phyloP scores from a whole-genome alignment of 768 basidiomycete genomes.

The Suillus decipiens region DNA sequence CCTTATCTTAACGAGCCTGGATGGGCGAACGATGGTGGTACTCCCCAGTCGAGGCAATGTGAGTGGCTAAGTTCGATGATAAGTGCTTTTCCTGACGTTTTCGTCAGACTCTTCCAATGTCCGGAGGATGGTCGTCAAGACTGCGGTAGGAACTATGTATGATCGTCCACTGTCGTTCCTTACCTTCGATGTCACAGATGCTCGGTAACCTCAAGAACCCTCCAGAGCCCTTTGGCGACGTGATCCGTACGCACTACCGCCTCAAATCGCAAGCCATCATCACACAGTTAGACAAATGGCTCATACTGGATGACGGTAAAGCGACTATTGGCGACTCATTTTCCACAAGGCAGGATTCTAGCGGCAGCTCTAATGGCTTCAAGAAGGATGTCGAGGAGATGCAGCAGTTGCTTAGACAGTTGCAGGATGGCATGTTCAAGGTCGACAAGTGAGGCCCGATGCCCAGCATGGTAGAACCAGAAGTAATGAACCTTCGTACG shows the following conservation, averaged over 20 bases:
- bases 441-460: constrained; percentile 8
- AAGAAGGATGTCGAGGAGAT: constrained; percentile 72
- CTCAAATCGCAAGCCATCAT: constrained; percentile 74
- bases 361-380: constrained; percentile 59
- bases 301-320: constrained; percentile 72
- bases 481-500: background rate
- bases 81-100: constrained; percentile 15
- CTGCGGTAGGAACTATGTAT: constrained; percentile 57
- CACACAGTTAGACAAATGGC: constrained; percentile 80
- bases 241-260: constrained; percentile 89
- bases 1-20: constrained; percentile 93
- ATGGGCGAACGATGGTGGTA: constrained; percentile 74
- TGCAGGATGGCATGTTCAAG: constrained; percentile 36
- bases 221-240: constrained; percentile 83
- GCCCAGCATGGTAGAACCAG: constrained; percentile 1
- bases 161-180: constrained; percentile 5
- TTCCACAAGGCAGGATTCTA: constrained; percentile 36
- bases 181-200: constrained; percentile 54
- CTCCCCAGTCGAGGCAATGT: constrained; percentile 78
- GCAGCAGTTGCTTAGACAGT: constrained; percentile 55
- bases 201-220: constrained; percentile 78
- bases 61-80: constrained; percentile 27
- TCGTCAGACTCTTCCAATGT: constrained; percentile 84
- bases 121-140: constrained; percentile 87
- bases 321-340: constrained; percentile 58